These are phyloP conservation scores for Apiospora aurea DNA, from an alignment of 2,329 filamentous ascomycete species.

Conservation along the genomic window DNA sequence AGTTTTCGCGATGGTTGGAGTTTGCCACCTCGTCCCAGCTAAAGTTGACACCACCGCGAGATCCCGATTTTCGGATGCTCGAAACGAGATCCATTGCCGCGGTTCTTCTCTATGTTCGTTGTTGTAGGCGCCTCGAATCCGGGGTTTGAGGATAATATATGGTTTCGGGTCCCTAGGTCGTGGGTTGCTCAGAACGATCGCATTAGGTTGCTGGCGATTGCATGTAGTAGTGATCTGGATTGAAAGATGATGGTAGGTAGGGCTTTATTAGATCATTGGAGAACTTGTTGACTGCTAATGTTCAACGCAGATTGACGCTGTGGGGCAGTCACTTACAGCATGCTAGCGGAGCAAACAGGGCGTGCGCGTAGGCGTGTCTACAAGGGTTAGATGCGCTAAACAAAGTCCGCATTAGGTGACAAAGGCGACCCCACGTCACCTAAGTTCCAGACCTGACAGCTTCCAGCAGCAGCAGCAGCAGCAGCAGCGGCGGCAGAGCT, in stretches of 20 bases:
- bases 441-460: neutral
- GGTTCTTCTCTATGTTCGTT: neutral
- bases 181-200: neutral
- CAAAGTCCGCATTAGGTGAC: neutral
- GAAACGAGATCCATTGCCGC: slow-evolving; percentile 86
- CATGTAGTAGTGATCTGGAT: neutral
- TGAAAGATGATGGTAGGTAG: neutral
- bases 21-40: slow-evolving; percentile 94
- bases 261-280: neutral
- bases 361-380: neutral
- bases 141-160: neutral
- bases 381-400: neutral
- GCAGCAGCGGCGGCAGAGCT: too few relatives aligned
- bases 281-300: neutral
- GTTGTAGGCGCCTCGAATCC: too few relatives aligned
- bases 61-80: slow-evolving; percentile 88
- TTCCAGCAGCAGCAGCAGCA: neutral
- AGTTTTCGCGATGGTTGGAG: slow-evolving; percentile 87
- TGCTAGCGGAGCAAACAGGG: neutral
- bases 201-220: neutral
- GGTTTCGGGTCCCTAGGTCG: neutral
- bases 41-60: slow-evolving; percentile 93
- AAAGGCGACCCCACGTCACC: slow-evolving; percentile 18
- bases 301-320: neutral
- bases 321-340: neutral